These are phyloP conservation scores for Podospora fimiseda DNA, from an alignment of 495 filamentous ascomycete species.

Conservation along the genomic window DNA sequence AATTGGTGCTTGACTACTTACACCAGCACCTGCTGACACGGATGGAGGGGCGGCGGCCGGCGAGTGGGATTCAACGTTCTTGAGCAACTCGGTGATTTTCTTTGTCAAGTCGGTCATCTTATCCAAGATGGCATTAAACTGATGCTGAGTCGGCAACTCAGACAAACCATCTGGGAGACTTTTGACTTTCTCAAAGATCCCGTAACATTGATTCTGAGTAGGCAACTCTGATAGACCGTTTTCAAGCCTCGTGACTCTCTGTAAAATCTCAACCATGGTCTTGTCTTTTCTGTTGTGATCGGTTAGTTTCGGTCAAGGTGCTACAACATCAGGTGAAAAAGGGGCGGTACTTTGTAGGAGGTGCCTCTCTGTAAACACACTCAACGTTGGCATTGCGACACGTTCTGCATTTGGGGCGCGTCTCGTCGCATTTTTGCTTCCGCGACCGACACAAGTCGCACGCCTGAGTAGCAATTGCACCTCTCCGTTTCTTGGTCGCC, in stretches of 20 bases:
- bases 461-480: slow-evolving; percentile 50
- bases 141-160: slow-evolving; percentile 47
- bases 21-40: too few relatives aligned
- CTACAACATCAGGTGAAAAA: neutral
- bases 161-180: slow-evolving; percentile 44
- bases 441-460: slow-evolving; percentile 79
- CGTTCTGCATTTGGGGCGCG: slow-evolving; percentile 70
- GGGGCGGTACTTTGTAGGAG: slow-evolving; percentile 53
- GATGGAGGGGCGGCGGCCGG: too few relatives aligned
- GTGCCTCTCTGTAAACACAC: slow-evolving; percentile 54
- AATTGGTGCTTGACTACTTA: too few relatives aligned
- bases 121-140: slow-evolving; percentile 24
- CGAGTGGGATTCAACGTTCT: too few relatives aligned
- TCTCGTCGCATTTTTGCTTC: slow-evolving; percentile 89
- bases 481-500: slow-evolving; percentile 38
- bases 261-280: slow-evolving; percentile 55
- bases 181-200: slow-evolving; percentile 50
- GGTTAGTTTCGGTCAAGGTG: slow-evolving; percentile 7
- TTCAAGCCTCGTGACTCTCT: slow-evolving; percentile 43
- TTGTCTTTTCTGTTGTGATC: slow-evolving; percentile 49
- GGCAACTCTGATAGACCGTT: slow-evolving; percentile 48
- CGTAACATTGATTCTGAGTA: slow-evolving; percentile 42
- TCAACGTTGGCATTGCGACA: slow-evolving; percentile 46
- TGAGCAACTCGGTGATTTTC: too few relatives aligned
- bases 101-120: slow-evolving; percentile 2